Evolutionary conservation across 768 basidiomycete genomes (phyloP).

Genomic region (Termitomyces sp.): DNA sequence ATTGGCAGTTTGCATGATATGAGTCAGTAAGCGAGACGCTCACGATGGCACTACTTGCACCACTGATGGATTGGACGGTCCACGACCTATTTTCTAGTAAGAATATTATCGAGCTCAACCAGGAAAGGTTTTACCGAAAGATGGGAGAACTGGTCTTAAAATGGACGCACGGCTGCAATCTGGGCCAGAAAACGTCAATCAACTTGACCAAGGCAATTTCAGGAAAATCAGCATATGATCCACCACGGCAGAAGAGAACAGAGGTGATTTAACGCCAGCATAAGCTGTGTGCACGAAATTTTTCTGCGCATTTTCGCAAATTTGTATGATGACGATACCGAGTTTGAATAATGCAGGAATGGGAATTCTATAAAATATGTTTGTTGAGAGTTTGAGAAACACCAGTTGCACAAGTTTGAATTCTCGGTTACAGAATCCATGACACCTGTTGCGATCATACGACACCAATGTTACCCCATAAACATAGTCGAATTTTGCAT

Average conservation of each 20-base stretch:
- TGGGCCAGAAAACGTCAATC: not conserved
- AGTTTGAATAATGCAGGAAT: not conserved
- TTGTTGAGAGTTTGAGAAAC: not conserved
- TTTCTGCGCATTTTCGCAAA: not conserved
- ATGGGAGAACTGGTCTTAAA: not conserved
- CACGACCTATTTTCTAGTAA: not conserved
- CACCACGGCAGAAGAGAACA: not conserved
- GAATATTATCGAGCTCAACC: not conserved
- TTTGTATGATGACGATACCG: too few relatives aligned
- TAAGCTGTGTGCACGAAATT: not conserved
- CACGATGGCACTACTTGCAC: not conserved
- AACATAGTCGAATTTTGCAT: not conserved
- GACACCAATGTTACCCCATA: not conserved
- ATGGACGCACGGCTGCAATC: not conserved
- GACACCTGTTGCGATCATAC: conserved; percentile 3
- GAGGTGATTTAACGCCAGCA: not conserved
- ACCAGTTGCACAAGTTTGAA: not conserved
- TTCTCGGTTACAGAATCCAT: conserved; percentile 1
- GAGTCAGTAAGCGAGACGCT: not conserved
- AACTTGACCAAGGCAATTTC: not conserved
- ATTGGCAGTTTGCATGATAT: not conserved
- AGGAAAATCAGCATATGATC: not conserved
- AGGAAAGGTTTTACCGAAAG: not conserved
- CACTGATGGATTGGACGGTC: not conserved
- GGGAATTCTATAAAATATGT: too few relatives aligned